Conservation (phyloP, 495 filamentous ascomycete genomes). For the Penicillium egyptiacum region DNA sequence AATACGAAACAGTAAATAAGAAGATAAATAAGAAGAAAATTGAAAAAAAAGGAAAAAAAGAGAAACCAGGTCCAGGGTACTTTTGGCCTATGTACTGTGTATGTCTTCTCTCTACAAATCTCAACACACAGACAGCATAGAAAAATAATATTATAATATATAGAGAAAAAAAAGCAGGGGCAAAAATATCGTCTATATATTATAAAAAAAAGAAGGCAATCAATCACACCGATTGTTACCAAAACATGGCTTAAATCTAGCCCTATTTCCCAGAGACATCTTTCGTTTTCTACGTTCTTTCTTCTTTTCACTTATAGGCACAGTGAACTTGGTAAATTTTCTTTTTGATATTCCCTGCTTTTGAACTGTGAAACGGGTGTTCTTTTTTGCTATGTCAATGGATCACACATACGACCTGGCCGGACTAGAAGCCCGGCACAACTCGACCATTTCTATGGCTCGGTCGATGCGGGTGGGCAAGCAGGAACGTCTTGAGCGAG, state of each 20-base stretch:
- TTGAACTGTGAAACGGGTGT: background rate
- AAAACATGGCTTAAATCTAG: slow-evolving; percentile 33
- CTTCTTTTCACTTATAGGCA: slow-evolving; percentile 9
- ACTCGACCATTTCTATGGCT: slow-evolving; percentile 26
- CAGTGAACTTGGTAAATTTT: background rate
- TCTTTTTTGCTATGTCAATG: slow-evolving; percentile 25
- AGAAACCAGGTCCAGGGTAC: slow-evolving; percentile 13
- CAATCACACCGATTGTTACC: slow-evolving; percentile 34
- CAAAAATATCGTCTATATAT: slow-evolving; percentile 5
- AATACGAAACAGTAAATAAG: slow-evolving; percentile 9
- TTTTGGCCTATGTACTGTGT: background rate
- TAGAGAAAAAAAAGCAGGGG: slow-evolving; percentile 9
- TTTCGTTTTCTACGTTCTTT: slow-evolving; percentile 15
- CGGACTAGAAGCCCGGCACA: slow-evolving; percentile 22
- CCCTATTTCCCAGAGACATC: slow-evolving; percentile 29
- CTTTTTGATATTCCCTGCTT: background rate
- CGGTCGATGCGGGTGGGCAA: slow-evolving; percentile 30
- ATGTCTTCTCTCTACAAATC: slow-evolving; percentile 3
- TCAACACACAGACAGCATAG: background rate
- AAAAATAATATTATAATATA: slow-evolving; percentile 1
- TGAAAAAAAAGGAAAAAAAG: slow-evolving; percentile 8
- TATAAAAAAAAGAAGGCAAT: slow-evolving; percentile 4
- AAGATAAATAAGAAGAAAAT: slow-evolving; percentile 7
- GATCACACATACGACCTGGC: slow-evolving; percentile 35
- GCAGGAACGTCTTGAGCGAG: slow-evolving; percentile 34